Conservation (phyloP, 805 yeast species). For the Wickerhamiella australiensis region DNA sequence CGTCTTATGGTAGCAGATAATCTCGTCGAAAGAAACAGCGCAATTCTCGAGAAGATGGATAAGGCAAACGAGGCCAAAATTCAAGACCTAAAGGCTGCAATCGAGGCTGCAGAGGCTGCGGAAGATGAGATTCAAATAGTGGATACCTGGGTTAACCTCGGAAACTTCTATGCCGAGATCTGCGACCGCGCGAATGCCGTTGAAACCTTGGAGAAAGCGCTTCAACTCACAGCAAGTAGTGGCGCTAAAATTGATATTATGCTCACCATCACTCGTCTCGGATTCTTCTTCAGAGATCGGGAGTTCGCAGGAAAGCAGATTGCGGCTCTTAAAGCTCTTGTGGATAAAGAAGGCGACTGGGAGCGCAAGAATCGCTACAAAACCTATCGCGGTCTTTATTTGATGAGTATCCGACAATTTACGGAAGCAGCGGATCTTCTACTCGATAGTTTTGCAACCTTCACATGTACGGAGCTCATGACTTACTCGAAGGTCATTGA, state of each 20-base stretch:
- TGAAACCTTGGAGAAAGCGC: conserved; percentile 54
- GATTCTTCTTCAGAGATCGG: conserved; percentile 79
- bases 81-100: conserved; percentile 33
- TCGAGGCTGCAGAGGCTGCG: conserved; percentile 51
- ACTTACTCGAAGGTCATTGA: conserved; percentile 82
- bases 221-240: conserved; percentile 68
- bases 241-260: conserved; percentile 84
- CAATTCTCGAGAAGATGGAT: conserved; percentile 39
- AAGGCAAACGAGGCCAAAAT: conserved; percentile 46
- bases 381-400: conserved; percentile 77
- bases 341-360: conserved; percentile 99
- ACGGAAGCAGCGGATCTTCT: conserved; percentile 71
- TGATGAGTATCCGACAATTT: conserved; percentile 75
- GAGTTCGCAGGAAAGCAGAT: conserved; percentile 55
- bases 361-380: conserved; percentile 92
- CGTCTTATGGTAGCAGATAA: conserved; percentile 45
- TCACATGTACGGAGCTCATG: conserved; percentile 83
- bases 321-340: conserved; percentile 57
- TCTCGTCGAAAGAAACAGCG: conserved; percentile 47
- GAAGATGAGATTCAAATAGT: conserved; percentile 82
- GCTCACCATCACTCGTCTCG: conserved; percentile 72
- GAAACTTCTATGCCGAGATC: conserved; percentile 75
- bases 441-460: conserved; percentile 87
- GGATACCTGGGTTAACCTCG: conserved; percentile 64
- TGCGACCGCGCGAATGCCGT: conserved; percentile 70